Base-by-base conservation (phyloP, 2,329 filamentous ascomycete genomes). In the Corinectria fuckeliana region DNA sequence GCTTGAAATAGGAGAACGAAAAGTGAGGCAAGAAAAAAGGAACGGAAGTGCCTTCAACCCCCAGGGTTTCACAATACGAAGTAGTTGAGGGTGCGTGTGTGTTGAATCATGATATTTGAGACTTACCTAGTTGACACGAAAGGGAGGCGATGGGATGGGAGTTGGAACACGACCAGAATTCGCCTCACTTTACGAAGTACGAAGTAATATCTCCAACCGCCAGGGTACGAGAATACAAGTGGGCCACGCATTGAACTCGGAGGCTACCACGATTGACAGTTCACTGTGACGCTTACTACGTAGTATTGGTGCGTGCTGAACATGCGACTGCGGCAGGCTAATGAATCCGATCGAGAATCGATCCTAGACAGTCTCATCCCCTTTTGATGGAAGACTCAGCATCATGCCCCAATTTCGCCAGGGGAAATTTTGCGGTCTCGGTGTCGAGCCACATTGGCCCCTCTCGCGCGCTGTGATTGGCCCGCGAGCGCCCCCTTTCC, bases 401-500 rank as follows among this genome's bases (percentile, higher is more conserved):
- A 58, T 44, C 56, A 38, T 38, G 56, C 56, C 45, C 56, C 58
- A 70, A 69, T 69, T 67, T 70, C 56, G 56, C 52, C 64, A 67
- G 64, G 63, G 59, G 64, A 69, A 66, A 69, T 59, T 62, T 58
- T 59, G 39, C 41, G 34, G 38, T 34, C 20, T 9, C 62, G 64
- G 34, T 60, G 57, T 69, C 64, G 67, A 69, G 67, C 67, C 67
- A 69, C 64, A 69, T 55, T 42, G 23, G 65, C 66, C 58, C 66
- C 66, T 63, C 62, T 25, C 48, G 26, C 26, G 26, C 39, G 25
- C 34, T 44, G 50, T 64, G 59, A 67, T 70, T 70, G 67, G 64
- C 59, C 48, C 20, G 20, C 21, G 4, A 14, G 50, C 20, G 21
- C 20, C 58, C n/a, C 66, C 66, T 66, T 65, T 69, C 67, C 62